Percentiles rank a stretch among this genome's conserved stretches.
phyloP scores from a whole-genome alignment of 306 rosid genomes.

The Cucurbita ficifolia region DNA sequence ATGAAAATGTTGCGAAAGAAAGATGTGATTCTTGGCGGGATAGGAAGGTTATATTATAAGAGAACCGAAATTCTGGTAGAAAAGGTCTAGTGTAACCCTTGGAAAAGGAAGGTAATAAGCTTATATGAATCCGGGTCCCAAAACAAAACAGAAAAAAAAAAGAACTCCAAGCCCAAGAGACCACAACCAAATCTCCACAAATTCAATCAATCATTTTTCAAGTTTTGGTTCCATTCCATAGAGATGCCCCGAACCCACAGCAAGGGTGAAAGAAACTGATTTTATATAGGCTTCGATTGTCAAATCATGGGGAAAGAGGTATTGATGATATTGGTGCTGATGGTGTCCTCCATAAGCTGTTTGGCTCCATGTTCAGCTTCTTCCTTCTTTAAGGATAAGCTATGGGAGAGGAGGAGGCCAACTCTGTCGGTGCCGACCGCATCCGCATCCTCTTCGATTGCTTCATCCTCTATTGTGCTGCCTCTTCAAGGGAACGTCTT shows the following conservation, averaged over 20 bases:
- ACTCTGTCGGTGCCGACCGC: constrained; percentile 15
- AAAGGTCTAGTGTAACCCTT: constrained; percentile 16
- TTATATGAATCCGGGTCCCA: constrained; percentile 10
- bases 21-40: neutral
- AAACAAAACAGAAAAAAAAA: too few relatives aligned
- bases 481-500: constrained; percentile 66
- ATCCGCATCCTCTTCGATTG: constrained; percentile 29
- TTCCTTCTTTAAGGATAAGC: constrained; percentile 23
- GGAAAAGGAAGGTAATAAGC: constrained; percentile 13
- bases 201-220: neutral
- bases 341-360: constrained; percentile 14
- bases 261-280: neutral
- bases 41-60: neutral
- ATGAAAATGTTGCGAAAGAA: neutral
- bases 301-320: neutral
- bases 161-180: too few relatives aligned
- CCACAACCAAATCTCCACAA: too few relatives aligned
- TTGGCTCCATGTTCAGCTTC: constrained; percentile 39
- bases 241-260: neutral
- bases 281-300: neutral
- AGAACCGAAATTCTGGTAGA: neutral
- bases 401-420: constrained; percentile 27
- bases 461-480: constrained; percentile 63
- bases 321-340: constrained; percentile 16
- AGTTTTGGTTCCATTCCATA: neutral